These are phyloP conservation scores for Cutaneotrichosporon spelunceum DNA, from an alignment of 1,284 basidiomycete genomes.

Conservation along the genomic window DNA sequence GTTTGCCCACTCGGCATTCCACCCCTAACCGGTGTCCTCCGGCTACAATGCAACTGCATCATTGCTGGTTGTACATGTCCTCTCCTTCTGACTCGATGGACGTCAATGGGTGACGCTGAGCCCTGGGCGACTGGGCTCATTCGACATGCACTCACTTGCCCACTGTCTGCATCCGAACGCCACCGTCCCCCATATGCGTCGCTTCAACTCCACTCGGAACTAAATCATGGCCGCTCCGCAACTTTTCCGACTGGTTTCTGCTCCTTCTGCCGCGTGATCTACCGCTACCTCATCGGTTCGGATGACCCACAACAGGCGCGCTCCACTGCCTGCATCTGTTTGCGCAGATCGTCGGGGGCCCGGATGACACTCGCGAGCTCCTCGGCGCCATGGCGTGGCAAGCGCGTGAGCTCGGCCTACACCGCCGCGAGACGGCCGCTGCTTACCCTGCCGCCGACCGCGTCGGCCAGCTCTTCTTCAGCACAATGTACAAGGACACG, in stretches of 20 bases:
- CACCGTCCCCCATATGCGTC: background rate
- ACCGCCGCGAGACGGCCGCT: conserved; percentile 27
- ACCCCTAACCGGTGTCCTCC: background rate
- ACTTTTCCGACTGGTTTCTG: background rate
- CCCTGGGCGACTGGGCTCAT: background rate
- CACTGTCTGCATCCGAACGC: background rate
- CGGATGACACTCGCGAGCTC: conserved; percentile 29
- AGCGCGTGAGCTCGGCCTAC: conserved; percentile 30
- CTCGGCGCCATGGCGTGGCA: conserved; percentile 34
- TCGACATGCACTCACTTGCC: background rate
- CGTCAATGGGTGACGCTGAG: background rate
- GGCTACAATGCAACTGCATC: background rate
- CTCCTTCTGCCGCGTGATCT: background rate
- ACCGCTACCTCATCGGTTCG: background rate
- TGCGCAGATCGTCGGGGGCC: conserved; percentile 27
- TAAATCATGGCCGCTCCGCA: background rate
- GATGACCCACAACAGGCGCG: conserved; percentile 19
- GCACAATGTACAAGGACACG: conserved; percentile 34
- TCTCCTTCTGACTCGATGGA: background rate
- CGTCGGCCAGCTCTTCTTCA: conserved; percentile 28
- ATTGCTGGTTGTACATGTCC: background rate
- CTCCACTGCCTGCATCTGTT: conserved; percentile 32
- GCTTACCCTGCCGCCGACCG: conserved; percentile 27
- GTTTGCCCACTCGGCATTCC: conserved; percentile 1
- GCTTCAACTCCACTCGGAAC: background rate